Conservation (phyloP, 495 filamentous ascomycete genomes). For the Aspergillus coremiiformis region DNA sequence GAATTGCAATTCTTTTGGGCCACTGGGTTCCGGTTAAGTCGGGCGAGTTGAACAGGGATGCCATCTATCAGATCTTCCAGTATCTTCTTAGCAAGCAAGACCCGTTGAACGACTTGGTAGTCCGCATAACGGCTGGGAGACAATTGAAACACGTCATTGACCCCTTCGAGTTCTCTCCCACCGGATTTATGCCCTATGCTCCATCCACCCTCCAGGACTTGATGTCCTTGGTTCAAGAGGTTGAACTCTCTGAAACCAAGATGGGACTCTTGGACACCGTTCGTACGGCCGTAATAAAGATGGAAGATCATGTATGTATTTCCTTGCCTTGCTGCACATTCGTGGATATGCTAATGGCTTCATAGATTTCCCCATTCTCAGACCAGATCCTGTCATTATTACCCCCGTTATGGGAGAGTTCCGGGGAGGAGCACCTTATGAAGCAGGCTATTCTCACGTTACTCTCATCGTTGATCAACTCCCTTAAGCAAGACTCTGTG, state of each 20-base stretch:
- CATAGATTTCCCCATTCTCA: slow-evolving; percentile 61
- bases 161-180: slow-evolving; percentile 69
- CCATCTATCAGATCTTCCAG: slow-evolving; percentile 85
- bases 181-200: slow-evolving; percentile 66
- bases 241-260: slow-evolving; percentile 78
- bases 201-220: slow-evolving; percentile 58
- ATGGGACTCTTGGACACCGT: slow-evolving; percentile 81
- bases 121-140: slow-evolving; percentile 81
- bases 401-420: slow-evolving; percentile 77
- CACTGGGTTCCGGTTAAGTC: slow-evolving; percentile 81
- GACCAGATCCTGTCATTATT: slow-evolving; percentile 72
- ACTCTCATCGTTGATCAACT: slow-evolving; percentile 65
- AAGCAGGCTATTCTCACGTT: slow-evolving; percentile 88
- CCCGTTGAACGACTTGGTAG: slow-evolving; percentile 78
- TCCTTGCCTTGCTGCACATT: neutral
- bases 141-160: slow-evolving; percentile 73
- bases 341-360: slow-evolving; percentile 8
- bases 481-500: slow-evolving; percentile 66
- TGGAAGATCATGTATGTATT: slow-evolving; percentile 63
- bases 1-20: slow-evolving; percentile 79
- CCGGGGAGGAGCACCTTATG: slow-evolving; percentile 75
- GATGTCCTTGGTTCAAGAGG: slow-evolving; percentile 68
- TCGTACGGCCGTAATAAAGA: slow-evolving; percentile 64
- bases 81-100: slow-evolving; percentile 76
- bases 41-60: slow-evolving; percentile 50